phyloP scores from a whole-genome alignment of 495 filamentous ascomycete genomes.

The Cryomyces minteri region DNA sequence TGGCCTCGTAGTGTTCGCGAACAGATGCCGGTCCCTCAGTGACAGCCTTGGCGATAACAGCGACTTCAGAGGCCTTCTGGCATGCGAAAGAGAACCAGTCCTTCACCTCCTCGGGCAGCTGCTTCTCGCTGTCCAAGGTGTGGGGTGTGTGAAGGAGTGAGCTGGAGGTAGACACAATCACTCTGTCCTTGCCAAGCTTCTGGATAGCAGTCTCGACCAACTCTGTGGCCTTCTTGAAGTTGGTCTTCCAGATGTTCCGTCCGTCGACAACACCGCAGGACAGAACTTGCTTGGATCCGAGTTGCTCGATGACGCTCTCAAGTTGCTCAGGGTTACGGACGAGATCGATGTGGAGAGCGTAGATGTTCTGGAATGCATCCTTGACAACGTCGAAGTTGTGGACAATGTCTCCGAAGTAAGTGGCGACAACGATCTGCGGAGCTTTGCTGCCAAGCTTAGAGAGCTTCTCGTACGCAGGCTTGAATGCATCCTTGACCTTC shows the following conservation, averaged over 20 bases:
- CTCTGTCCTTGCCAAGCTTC: constrained; percentile 86
- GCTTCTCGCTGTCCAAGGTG: constrained; percentile 95
- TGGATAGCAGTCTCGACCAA: constrained; percentile 73
- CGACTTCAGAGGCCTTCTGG: constrained; percentile 84
- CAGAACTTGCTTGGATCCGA: constrained; percentile 72
- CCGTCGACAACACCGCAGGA: constrained; percentile 94
- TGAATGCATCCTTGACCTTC: constrained; percentile 91
- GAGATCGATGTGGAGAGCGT: constrained; percentile 84
- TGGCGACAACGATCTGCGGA: constrained; percentile 71
- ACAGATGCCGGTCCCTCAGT: constrained; percentile 78
- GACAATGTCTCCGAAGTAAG: constrained; percentile 98
- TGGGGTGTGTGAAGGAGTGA: constrained; percentile 95
- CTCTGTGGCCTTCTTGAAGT: constrained; percentile 81
- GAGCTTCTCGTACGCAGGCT: constrained; percentile 86
- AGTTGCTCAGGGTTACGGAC: constrained; percentile 97
- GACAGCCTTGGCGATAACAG: constrained; percentile 89
- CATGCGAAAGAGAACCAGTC: constrained; percentile 98
- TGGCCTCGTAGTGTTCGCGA: constrained; percentile 72
- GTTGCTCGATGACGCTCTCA: constrained; percentile 50
- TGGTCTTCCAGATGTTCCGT: constrained; percentile 99
- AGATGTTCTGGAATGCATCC: constrained; percentile 37
- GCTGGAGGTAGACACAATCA: constrained; percentile 89
- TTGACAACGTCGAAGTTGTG: constrained; percentile 90
- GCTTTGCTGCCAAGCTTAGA: constrained; percentile 52
- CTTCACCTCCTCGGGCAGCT: constrained; percentile 72